Evolutionary conservation across 2,329 filamentous ascomycete species (phyloP).

Genomic region (Colletotrichum tofieldiae): DNA sequence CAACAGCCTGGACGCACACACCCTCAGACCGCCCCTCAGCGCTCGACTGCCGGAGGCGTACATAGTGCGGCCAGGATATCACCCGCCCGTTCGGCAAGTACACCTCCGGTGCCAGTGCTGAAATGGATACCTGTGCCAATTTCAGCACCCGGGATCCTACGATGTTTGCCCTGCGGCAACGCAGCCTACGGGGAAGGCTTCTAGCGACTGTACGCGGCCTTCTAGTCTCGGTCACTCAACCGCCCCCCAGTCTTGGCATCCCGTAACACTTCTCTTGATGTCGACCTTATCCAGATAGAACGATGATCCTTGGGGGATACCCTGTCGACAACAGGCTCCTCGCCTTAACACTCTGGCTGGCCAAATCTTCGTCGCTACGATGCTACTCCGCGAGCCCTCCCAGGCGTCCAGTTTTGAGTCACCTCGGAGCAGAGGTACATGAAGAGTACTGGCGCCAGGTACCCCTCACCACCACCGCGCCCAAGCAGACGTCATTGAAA

Average conservation of each 20-base stretch:
- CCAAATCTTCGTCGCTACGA: neutral
- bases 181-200: conserved; percentile 24
- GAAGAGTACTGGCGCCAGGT: conserved; percentile 11
- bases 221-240: conserved; percentile 22
- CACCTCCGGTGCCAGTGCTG: neutral
- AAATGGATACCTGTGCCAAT: conserved; percentile 4
- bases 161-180: conserved; percentile 19
- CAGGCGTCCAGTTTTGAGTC: neutral
- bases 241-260: conserved; percentile 23
- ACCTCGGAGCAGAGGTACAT: neutral
- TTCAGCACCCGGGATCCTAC: conserved; percentile 2
- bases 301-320: neutral
- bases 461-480: conserved; percentile 20
- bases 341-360: too few relatives aligned
- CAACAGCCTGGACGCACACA: neutral
- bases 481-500: conserved; percentile 39
- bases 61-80: conserved; percentile 26
- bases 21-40: conserved; percentile 20
- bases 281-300: conserved; percentile 1
- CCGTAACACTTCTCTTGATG: neutral
- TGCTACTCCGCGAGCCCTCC: neutral
- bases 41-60: conserved; percentile 19
- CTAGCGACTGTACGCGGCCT: conserved; percentile 26
- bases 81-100: neutral
- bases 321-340: neutral